Conservation (phyloP, 2,329 filamentous ascomycete species). For the Chaetomium globosum region DNA sequence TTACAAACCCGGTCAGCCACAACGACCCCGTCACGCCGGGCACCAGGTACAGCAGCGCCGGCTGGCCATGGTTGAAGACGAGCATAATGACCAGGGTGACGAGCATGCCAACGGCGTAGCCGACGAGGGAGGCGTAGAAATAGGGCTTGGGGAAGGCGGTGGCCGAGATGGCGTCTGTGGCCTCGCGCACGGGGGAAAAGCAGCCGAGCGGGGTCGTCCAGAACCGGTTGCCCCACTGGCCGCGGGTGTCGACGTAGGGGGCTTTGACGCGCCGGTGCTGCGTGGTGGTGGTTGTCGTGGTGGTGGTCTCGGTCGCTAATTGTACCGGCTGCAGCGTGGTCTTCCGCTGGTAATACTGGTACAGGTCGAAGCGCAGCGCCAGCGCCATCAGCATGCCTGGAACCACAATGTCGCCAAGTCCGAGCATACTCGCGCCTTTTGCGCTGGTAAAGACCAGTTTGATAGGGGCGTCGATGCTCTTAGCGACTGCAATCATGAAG, state of each 20-base stretch:
- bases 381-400: slow-evolving; percentile 89
- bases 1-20: slow-evolving; percentile 71
- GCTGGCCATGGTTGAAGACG: slow-evolving; percentile 79
- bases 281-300: slow-evolving; percentile 39
- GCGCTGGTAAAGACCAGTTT: slow-evolving; percentile 78
- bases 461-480: slow-evolving; percentile 85
- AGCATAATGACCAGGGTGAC: slow-evolving; percentile 76
- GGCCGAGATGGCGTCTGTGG: slow-evolving; percentile 45
- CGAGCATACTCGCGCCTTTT: slow-evolving; percentile 76
- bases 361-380: slow-evolving; percentile 88
- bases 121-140: slow-evolving; percentile 74
- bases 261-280: slow-evolving; percentile 55
- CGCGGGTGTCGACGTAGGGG: slow-evolving; percentile 62
- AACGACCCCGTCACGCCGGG: slow-evolving; percentile 76
- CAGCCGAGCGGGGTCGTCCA: slow-evolving; percentile 61
- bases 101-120: slow-evolving; percentile 78
- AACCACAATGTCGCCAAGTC: slow-evolving; percentile 90
- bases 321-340: slow-evolving; percentile 52
- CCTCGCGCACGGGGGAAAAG: slow-evolving; percentile 37
- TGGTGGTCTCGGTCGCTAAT: slow-evolving; percentile 41
- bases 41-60: slow-evolving; percentile 88
- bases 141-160: slow-evolving; percentile 77
- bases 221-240: slow-evolving; percentile 80
- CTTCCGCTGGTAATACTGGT: slow-evolving; percentile 75
- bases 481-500: slow-evolving; percentile 86